phyloP scores from a whole-genome alignment of 768 basidiomycete genomes.

The Pholiota microspora region DNA sequence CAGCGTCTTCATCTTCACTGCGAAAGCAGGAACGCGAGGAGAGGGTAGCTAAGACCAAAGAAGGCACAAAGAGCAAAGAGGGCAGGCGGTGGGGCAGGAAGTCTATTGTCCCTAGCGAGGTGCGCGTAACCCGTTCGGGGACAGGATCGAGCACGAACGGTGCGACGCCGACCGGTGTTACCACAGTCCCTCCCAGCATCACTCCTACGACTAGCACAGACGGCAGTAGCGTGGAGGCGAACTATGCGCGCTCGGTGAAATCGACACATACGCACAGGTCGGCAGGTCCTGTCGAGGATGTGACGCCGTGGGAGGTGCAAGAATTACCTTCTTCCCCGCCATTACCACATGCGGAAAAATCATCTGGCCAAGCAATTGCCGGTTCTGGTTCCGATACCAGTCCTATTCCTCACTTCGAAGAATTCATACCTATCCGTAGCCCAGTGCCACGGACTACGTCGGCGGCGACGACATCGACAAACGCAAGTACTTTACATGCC shows the following conservation, averaged over 20 bases:
- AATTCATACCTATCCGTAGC: too few species aligned
- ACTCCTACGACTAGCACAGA: not conserved
- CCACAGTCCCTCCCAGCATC: not conserved
- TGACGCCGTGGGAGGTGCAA: slow-evolving; percentile 14
- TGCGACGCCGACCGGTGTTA: not conserved
- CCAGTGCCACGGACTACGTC: not conserved
- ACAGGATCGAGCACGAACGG: too few species aligned
- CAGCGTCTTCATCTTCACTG: not conserved
- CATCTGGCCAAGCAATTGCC: not conserved
- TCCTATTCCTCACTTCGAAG: not conserved
- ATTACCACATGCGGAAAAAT: not conserved
- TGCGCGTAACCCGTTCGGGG: too few species aligned
- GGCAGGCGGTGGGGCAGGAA: not conserved
- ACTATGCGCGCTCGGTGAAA: slow-evolving; percentile 5
- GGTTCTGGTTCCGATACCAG: not conserved
- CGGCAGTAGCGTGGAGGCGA: not conserved
- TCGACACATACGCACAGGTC: slow-evolving; percentile 7
- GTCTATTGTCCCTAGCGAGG: not conserved
- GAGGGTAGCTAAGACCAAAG: not conserved
- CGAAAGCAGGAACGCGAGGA: not conserved
- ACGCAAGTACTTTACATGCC: not conserved
- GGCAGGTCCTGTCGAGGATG: slow-evolving; percentile 19
- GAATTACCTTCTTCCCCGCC: slow-evolving; percentile 3
- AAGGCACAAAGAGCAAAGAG: not conserved
- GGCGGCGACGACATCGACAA: not conserved